Evolutionary conservation across 2,329 filamentous ascomycete genomes (phyloP).

Genomic region (Cladosporium sp.): DNA sequence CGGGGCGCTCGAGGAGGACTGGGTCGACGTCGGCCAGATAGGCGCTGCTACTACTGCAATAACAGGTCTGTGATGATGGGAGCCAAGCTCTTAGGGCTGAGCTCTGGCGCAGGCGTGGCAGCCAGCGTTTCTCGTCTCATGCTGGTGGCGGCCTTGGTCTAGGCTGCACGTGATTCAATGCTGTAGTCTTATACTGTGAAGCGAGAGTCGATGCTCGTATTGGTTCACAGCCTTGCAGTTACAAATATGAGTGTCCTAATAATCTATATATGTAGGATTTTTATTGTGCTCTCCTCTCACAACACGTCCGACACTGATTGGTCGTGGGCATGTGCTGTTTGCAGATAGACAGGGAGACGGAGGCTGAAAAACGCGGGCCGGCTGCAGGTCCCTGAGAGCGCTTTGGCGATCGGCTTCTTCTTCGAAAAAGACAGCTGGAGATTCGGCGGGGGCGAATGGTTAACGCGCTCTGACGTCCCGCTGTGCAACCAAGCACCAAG

Average conservation of each 20-base stretch:
- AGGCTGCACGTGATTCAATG: not conserved
- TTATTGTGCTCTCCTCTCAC: not conserved
- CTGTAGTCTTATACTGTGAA: not conserved
- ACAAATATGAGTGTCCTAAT: not conserved
- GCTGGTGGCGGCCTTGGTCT: not conserved
- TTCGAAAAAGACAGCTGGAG: constrained; percentile 7
- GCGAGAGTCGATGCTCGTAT: not conserved
- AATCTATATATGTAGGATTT: not conserved
- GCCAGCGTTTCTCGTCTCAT: not conserved
- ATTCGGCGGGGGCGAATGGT: not conserved
- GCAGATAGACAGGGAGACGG: not conserved
- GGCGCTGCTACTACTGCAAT: constrained; percentile 12
- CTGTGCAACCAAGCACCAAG: not conserved
- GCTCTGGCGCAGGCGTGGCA: not conserved
- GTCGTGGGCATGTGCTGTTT: not conserved
- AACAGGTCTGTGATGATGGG: constrained; percentile 8
- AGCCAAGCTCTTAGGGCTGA: constrained; percentile 17
- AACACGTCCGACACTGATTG: not conserved
- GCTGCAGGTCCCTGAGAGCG: constrained; percentile 1
- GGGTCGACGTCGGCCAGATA: not conserved
- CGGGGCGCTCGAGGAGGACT: not conserved
- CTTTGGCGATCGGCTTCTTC: not conserved
- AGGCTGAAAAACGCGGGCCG: constrained; percentile 4
- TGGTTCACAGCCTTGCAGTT: not conserved
- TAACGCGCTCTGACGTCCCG: constrained; percentile 8